Base-by-base conservation (phyloP, 306 rosid species). In the Vigna hirtella region DNA sequence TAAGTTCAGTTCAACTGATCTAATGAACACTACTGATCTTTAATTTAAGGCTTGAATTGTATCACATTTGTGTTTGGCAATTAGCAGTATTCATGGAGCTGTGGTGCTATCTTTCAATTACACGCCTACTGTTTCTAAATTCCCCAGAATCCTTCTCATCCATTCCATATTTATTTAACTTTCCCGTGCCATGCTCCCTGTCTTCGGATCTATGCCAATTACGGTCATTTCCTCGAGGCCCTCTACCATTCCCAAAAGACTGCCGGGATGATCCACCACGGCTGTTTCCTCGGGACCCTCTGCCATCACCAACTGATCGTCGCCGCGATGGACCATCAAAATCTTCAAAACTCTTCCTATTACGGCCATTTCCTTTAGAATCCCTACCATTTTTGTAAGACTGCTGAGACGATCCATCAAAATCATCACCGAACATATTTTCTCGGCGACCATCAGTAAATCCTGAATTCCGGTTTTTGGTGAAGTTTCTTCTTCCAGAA, bases 51-150 rank as follows among this genome's bases (percentile, higher is more conserved):
- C 66, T 51, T 26, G 63, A n/a, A 0, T 17, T 59, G 75, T 36
- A 2, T 24, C 65, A 40, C 67, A 72, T 47, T 49, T 49, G 53
- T 45, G 38, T 66, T 53, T 47, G 63, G 78, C 10, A n/a, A 76
- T 40, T 59, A 16, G 58, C 76, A 24, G 68, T 12, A 50, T 57
- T 70, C 58, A 50, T 69, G 55, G 42, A 69, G 65, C 66, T 13
- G 40, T 51, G 18, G 48, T 50, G 32, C 89, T 87, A 92, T 83
- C 98, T 87, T 85, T 91, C 93, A 70, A 95, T 87, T 50, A 91
- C 93, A 10, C 97, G 93, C 78, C 94, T 82, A 38, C 91, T 90
- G 85, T 95, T 95, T 85, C 36, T 87, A 62, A 86, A 95, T 16
- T 83, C 89, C 22, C 83, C 87, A 70, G 14, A 65, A 70, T 79